Evolutionary conservation across 106 monocot species (phyloP), one percentile per base, ranked within the genome.

Genomic region (Alisma plantagoaquatica): DNA sequence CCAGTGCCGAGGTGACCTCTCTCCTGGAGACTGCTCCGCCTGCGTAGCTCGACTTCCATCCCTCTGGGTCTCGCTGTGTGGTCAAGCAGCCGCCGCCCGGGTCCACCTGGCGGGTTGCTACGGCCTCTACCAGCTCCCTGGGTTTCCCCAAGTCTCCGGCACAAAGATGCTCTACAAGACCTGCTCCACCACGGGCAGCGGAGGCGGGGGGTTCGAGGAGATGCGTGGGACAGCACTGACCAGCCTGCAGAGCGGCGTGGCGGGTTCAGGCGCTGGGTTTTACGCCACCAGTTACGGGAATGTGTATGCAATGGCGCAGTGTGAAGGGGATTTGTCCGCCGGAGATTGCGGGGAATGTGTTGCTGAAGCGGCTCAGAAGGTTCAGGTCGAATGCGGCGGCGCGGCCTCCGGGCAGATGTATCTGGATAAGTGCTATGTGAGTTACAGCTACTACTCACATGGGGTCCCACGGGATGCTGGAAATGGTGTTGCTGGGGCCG

Each of bases 271-370:
- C 43, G 69, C 38, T 16, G 79, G 85, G 32, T 99, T 89, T 70
- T 84, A 79, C 58, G 81, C 78, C 17, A 82, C 96, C 4, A 78
- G 68, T 52, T 99, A 77, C 61, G 69, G 61, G 33, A 53, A 63
- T 16, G 85, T 90, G 25, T 99, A 85, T 57, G 79, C 84, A 23
- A 77, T 99, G 90, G 90, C 90, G 12, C 98, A 99, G 64, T 99
- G 98, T 62, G 79, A 99, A 57, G 90, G 90, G 43, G 98, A 90
- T 33, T 67, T 99, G 31, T 85, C 85, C 32, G 51, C 60, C 0
- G 60, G 68, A 1, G 98, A 99, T 59, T 90, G 98, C 53, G 73
- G 71, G 10, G 69, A 82, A 45, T 99, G 98, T 56, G 79, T 86
- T 3, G 29, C 76, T 23, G 69, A 90, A 64, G 90, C 98, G 4